Percentiles rank a stretch among this genome's conserved stretches.
Evolutionary conservation across 768 basidiomycete species (phyloP).

Genomic region (Hydnum rufescens): DNA sequence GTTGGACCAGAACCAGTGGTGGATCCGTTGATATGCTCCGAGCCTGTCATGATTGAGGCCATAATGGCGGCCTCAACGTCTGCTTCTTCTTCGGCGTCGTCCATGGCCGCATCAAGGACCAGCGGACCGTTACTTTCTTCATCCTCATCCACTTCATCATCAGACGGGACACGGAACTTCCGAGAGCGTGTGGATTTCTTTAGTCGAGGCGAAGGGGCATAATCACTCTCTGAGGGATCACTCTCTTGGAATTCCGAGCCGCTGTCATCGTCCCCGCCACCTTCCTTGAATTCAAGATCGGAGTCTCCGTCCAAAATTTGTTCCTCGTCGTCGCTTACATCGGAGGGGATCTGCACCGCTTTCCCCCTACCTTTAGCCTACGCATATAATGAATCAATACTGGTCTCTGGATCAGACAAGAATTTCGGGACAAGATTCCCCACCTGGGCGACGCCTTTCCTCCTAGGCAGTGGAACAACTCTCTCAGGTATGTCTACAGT

Average conservation of each 20-base stretch:
- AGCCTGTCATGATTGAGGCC: constrained; percentile 29
- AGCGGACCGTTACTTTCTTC: constrained; percentile 13
- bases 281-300: constrained; percentile 2
- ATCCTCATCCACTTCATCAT: constrained; percentile 14
- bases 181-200: constrained; percentile 1
- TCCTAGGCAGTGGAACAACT: no score
- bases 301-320: no score
- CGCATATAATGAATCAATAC: no score
- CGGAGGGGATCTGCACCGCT: no score
- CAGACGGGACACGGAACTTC: background rate
- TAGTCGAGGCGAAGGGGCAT: background rate
- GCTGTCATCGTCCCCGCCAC: constrained; percentile 2
- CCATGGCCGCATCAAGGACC: constrained; percentile 1
- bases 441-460: no score
- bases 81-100: constrained; percentile 26
- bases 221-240: background rate
- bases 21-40: constrained; percentile 16
- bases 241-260: constrained; percentile 8
- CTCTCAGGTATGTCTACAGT: no score
- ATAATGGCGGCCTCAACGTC: constrained; percentile 40
- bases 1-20: constrained; percentile 9
- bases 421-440: no score
- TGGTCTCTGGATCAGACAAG: no score
- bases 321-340: no score
- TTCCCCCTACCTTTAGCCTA: no score